Evolutionary conservation across 331 rosid genomes (phyloP).

Genomic region (Telfairia occidentalis): DNA sequence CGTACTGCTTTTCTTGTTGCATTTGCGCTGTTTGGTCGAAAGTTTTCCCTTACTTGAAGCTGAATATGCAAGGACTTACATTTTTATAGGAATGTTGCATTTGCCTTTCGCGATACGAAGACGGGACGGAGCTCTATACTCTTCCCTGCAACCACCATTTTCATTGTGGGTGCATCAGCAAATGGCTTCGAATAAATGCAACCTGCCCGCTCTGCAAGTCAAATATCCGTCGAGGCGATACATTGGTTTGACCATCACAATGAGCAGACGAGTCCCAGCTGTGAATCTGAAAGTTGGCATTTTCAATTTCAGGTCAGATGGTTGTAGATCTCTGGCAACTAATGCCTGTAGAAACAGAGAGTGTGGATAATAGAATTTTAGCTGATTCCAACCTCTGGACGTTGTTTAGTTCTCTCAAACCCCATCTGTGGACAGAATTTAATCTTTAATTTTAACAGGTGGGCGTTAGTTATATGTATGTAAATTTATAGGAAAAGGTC

Average conservation of each 20-base stretch:
- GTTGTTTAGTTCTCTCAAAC: not conserved
- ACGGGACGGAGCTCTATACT: constrained; percentile 57
- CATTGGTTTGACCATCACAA: constrained; percentile 39
- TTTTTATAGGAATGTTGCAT: constrained; percentile 67
- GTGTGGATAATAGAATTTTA: not conserved
- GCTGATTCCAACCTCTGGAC: not conserved
- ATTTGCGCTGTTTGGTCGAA: not conserved
- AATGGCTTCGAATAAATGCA: constrained; percentile 72
- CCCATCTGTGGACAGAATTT: constrained; percentile 1
- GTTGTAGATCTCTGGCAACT: constrained; percentile 8
- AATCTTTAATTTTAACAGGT: not conserved
- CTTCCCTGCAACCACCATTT: constrained; percentile 82
- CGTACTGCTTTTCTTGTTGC: not conserved
- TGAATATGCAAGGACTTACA: not conserved
- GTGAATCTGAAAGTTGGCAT: not conserved
- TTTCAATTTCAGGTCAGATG: constrained; percentile 11
- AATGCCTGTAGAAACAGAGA: constrained; percentile 5
- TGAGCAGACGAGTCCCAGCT: not conserved
- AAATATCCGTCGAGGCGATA: constrained; percentile 44
- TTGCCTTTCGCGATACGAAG: constrained; percentile 56
- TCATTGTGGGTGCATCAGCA: constrained; percentile 70
- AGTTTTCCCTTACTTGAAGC: not conserved
- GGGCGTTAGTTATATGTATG: constrained; percentile 4
- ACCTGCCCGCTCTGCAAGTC: constrained; percentile 80
- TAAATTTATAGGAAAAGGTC: constrained; percentile 8